phyloP scores from a whole-genome alignment of 176 grass and related monocot genomes.

The Canna indica region DNA sequence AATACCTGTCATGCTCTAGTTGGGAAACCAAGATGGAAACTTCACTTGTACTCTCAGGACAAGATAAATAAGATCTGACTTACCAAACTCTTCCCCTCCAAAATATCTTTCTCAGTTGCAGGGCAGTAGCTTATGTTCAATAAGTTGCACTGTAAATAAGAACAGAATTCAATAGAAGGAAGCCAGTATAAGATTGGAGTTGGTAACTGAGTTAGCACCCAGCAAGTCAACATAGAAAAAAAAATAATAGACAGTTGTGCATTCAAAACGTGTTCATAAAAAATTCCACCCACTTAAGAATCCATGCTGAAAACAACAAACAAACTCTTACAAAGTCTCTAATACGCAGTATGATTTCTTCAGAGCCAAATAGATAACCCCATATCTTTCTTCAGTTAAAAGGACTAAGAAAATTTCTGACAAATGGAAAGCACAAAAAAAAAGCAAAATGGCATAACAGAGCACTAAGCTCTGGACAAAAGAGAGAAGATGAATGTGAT shows the following conservation, averaged over 20 bases:
- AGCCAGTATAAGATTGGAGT: neutral
- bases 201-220: neutral
- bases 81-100: constrained; percentile 50
- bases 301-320: neutral
- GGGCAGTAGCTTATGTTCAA: constrained; percentile 98
- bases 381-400: no score
- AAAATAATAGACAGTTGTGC: neutral
- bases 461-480: no score
- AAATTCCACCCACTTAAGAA: neutral
- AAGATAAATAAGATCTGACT: constrained; percentile 13
- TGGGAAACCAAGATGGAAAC: neutral
- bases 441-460: no score
- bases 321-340: neutral
- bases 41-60: neutral
- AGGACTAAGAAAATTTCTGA: no score
- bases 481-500: no score
- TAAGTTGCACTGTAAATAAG: constrained; percentile 52
- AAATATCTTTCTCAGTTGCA: constrained; percentile 63
- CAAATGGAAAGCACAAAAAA: no score
- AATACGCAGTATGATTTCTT: no score
- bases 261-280: neutral
- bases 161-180: neutral
- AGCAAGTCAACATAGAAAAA: neutral
- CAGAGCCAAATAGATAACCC: no score
- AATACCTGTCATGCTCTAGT: neutral